Evolutionary conservation across 2,329 filamentous ascomycete genomes (phyloP).

Genomic region (Aspergillus sp.): DNA sequence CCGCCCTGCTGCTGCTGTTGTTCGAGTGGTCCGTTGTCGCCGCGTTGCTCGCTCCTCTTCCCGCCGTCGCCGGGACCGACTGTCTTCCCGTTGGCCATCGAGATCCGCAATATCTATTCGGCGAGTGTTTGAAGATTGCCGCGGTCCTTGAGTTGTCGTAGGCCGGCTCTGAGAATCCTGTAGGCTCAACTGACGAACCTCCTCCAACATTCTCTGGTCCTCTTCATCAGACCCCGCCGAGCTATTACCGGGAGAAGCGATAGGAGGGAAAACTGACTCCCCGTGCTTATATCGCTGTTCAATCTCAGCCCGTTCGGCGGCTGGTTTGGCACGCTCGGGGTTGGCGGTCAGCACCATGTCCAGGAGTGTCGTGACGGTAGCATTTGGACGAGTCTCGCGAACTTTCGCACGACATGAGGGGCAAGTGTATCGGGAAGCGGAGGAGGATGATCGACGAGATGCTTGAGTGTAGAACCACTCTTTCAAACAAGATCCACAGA

Average conservation of each 20-base stretch:
- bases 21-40: slow-evolving; percentile 20
- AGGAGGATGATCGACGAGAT: slow-evolving; percentile 49
- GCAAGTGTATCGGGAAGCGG: slow-evolving; percentile 70
- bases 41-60: slow-evolving; percentile 34
- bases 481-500: slow-evolving; percentile 91
- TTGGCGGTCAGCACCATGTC: slow-evolving; percentile 84
- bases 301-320: slow-evolving; percentile 74
- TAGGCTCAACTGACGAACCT: slow-evolving; percentile 72
- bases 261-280: slow-evolving; percentile 74
- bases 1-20: slow-evolving; percentile 12
- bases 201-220: slow-evolving; percentile 68
- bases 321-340: slow-evolving; percentile 69
- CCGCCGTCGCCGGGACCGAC: slow-evolving; percentile 34
- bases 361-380: slow-evolving; percentile 81
- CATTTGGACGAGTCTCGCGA: slow-evolving; percentile 84
- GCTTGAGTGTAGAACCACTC: slow-evolving; percentile 92
- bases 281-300: slow-evolving; percentile 74
- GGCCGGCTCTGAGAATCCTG: slow-evolving; percentile 40
- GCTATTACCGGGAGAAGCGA: slow-evolving; percentile 37
- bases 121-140: slow-evolving; percentile 25
- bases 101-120: slow-evolving; percentile 40
- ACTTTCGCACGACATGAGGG: slow-evolving; percentile 87
- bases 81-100: slow-evolving; percentile 40
- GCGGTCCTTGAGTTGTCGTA: slow-evolving; percentile 26
- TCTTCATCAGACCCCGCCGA: slow-evolving; percentile 51